A percentile compares a stretch with the other conserved stretches of the same genome.
These are phyloP conservation scores for Podaxis rugospora DNA, from an alignment of 768 basidiomycete genomes.

Conservation along the genomic window DNA sequence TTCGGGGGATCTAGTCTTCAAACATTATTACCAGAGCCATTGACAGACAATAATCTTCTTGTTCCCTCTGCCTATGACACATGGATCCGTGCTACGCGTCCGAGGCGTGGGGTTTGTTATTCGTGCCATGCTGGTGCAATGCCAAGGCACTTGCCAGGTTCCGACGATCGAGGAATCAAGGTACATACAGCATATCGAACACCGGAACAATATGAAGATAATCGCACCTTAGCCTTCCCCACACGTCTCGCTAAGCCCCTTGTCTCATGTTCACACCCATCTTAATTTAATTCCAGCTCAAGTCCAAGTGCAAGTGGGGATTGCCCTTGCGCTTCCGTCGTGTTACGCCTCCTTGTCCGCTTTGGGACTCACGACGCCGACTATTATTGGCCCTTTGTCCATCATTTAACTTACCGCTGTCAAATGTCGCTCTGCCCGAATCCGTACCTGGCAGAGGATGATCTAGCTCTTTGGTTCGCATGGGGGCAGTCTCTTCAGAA, in stretches of 20 bases:
- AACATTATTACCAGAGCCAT: background rate
- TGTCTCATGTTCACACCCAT: background rate
- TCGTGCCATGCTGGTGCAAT: background rate
- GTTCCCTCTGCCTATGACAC: background rate
- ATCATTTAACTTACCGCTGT: background rate
- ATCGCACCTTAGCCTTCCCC: background rate
- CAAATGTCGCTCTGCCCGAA: background rate
- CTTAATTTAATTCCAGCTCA: background rate
- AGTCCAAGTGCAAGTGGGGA: background rate
- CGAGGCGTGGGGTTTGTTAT: background rate
- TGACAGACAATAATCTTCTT: background rate
- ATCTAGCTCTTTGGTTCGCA: background rate
- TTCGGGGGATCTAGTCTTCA: background rate
- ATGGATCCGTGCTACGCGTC: background rate
- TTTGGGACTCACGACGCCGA: background rate
- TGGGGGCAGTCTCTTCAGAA: background rate
- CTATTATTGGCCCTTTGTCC: background rate
- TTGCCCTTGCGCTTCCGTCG: background rate
- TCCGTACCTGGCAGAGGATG: conserved; percentile 4
- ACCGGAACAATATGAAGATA: background rate
- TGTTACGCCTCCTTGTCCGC: background rate
- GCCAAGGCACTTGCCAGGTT: background rate
- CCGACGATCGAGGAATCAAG: conserved; percentile 3
- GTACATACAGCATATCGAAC: background rate
- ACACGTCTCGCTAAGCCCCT: no score